phyloP scores from a whole-genome alignment of 1,139 yeast species.

The Kodamaea sp. region DNA sequence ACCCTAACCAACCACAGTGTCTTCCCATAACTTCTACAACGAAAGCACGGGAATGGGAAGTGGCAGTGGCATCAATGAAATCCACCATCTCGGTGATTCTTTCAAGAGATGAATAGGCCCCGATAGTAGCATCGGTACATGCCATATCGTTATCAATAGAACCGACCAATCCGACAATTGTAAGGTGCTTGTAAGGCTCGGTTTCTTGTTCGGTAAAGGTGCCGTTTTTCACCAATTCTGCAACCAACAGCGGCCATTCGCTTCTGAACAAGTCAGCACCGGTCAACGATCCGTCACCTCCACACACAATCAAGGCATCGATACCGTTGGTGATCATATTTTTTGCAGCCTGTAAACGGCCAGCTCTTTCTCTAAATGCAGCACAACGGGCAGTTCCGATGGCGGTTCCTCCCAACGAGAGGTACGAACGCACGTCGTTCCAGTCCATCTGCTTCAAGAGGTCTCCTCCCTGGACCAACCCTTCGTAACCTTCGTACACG shows the following conservation, averaged over 20 bases:
- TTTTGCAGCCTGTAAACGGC: slow-evolving; percentile 66
- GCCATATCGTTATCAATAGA: slow-evolving; percentile 87
- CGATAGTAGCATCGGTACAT: slow-evolving; percentile 78
- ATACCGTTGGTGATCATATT: slow-evolving; percentile 72
- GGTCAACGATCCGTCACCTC: slow-evolving; percentile 84
- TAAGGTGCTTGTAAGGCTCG: slow-evolving; percentile 55
- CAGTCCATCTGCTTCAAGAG: slow-evolving; percentile 66
- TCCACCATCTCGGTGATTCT: slow-evolving; percentile 78
- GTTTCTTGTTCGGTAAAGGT: slow-evolving; percentile 53
- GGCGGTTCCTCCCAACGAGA: slow-evolving; percentile 76
- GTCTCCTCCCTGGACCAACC: slow-evolving; percentile 70
- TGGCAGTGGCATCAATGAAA: slow-evolving; percentile 82
- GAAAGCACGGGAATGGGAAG: slow-evolving; percentile 80
- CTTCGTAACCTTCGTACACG: slow-evolving; percentile 77
- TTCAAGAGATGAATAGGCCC: slow-evolving; percentile 76
- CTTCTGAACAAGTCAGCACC: slow-evolving; percentile 79
- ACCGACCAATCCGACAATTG: slow-evolving; percentile 78
- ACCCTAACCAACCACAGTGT: slow-evolving; percentile 86
- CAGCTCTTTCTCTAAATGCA: slow-evolving; percentile 67
- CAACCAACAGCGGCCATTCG: slow-evolving; percentile 76
- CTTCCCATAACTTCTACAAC: slow-evolving; percentile 90
- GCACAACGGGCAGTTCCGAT: slow-evolving; percentile 80
- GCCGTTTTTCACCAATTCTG: slow-evolving; percentile 55
- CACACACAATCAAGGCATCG: slow-evolving; percentile 78
- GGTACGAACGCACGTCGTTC: slow-evolving; percentile 77